These are phyloP conservation scores for Tulasnella sp. DNA, from an alignment of 768 basidiomycete species.

Conservation along the genomic window DNA sequence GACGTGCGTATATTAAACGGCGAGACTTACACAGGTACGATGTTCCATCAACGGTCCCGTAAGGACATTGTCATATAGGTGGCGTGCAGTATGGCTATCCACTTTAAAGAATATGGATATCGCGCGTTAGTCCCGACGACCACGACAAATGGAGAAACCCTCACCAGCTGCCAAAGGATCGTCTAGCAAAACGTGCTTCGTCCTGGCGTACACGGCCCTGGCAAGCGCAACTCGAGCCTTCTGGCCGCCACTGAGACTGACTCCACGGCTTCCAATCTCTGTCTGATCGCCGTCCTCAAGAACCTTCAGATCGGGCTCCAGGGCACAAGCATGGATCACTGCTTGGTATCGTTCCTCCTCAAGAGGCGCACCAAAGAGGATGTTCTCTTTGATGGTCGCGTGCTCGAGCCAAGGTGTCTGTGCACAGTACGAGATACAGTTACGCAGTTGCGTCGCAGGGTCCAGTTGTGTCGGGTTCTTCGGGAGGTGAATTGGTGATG, in stretches of 20 bases:
- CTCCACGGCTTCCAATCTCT: slow-evolving; percentile 27
- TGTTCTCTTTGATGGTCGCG: slow-evolving; percentile 31
- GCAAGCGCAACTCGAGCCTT: slow-evolving; percentile 24
- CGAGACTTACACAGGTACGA: slow-evolving; percentile 29
- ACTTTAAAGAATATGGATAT: background rate
- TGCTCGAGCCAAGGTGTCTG: slow-evolving; percentile 35
- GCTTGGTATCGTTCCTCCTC: slow-evolving; percentile 30
- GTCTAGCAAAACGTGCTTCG: slow-evolving; percentile 29
- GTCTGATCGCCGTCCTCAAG: slow-evolving; percentile 33
- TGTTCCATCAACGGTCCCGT: slow-evolving; percentile 25
- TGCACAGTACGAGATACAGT: slow-evolving; percentile 34
- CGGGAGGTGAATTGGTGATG: slow-evolving; percentile 42
- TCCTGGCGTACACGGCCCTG: slow-evolving; percentile 32
- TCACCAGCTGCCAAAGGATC: slow-evolving; percentile 24
- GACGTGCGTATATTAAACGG: too few relatives aligned
- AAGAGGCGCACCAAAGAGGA: slow-evolving; percentile 42
- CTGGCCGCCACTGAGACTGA: slow-evolving; percentile 21
- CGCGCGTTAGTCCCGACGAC: background rate
- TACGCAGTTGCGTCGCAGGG: slow-evolving; percentile 24
- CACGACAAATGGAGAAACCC: background rate
- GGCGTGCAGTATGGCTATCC: slow-evolving; percentile 26
- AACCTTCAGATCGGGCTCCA: slow-evolving; percentile 33
- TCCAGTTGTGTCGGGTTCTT: slow-evolving; percentile 44
- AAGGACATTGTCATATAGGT: slow-evolving; percentile 23
- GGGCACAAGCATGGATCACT: slow-evolving; percentile 33